Base-by-base conservation (phyloP, 208 protist species). In the Lotmaria passim region DNA sequence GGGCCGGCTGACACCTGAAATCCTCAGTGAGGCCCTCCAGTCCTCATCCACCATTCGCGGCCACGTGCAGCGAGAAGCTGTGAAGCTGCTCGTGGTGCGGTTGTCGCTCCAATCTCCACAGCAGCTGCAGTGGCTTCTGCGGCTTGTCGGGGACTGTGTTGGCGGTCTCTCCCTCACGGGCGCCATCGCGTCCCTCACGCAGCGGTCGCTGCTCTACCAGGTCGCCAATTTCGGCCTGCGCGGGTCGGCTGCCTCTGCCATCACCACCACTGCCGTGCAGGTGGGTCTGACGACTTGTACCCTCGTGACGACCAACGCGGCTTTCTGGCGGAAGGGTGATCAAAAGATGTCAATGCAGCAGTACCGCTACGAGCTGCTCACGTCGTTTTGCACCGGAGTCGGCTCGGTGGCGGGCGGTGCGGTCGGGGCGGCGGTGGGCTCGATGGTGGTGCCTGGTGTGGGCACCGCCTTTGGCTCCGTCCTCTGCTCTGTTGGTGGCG, bases 401-500 rank as follows among this genome's bases (percentile, higher is more conserved):
- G 73, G 77, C 30, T 82, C 73, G 3, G 63, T 94, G 10, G 75
- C 69, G 2, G 89, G 83, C 34, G 78, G 82, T 17, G 68, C 75
- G 24, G 75, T 62, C n/a, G 89, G 89, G 0, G 82, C 82, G 3
- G 75, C 79, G 14, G 24, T 89, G 47, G 88, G 88, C 19, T 74
- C 80, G 17, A 52, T 85, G 39, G 21, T 83, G n/a, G 10, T 89
- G 31, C 88, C 88, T 11, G 88, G 88, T n/a, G 30, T 90, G 15
- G 89, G 89, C 36, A 91, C 89, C 11, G 83, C 71, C 34, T 44
- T 94, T 0, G 89, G 89, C 11, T 86, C 75, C 11, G 71, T 82
- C n/a, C 60, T 77, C 5, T 57, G 74, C 61, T 82, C 81, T 43
- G 41, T 79, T 15, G 66, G 62, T 17, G 78, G 72, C 14, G 78